Conservation (phyloP, 257 asterid species). For the Solanum sejunctum region DNA sequence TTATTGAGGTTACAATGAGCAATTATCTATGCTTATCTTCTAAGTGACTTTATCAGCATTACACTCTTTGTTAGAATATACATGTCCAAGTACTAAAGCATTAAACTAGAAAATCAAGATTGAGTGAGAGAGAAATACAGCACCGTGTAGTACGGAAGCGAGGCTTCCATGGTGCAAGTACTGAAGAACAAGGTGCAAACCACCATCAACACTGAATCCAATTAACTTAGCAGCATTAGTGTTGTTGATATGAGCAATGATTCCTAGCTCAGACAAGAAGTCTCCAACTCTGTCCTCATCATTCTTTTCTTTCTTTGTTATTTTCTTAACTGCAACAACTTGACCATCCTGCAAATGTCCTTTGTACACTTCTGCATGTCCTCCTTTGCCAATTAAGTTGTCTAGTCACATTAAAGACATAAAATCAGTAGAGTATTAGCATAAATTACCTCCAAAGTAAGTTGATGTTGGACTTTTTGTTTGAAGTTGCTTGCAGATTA, state of each 20-base stretch:
- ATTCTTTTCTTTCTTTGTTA: slow-evolving; percentile 43
- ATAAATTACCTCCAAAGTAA: neutral
- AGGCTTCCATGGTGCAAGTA: slow-evolving; percentile 73
- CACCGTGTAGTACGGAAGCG: slow-evolving; percentile 59
- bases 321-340: slow-evolving; percentile 80
- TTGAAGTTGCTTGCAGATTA: neutral
- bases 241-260: slow-evolving; percentile 84
- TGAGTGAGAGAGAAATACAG: neutral
- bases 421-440: slow-evolving; percentile 6
- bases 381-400: slow-evolving; percentile 81
- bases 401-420: slow-evolving; percentile 22
- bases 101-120: neutral
- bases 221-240: slow-evolving; percentile 66
- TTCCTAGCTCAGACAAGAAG: slow-evolving; percentile 85
- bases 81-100: neutral
- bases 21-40: neutral
- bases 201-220: slow-evolving; percentile 71
- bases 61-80: neutral
- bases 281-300: slow-evolving; percentile 75
- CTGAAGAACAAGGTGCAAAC: slow-evolving; percentile 77
- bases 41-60: neutral
- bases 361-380: slow-evolving; percentile 88
- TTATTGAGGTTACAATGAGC: neutral
- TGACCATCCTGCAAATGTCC: slow-evolving; percentile 71
- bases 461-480: neutral